Conservation (phyloP, 2,329 filamentous ascomycete genomes). For the Fusarium sp. region DNA sequence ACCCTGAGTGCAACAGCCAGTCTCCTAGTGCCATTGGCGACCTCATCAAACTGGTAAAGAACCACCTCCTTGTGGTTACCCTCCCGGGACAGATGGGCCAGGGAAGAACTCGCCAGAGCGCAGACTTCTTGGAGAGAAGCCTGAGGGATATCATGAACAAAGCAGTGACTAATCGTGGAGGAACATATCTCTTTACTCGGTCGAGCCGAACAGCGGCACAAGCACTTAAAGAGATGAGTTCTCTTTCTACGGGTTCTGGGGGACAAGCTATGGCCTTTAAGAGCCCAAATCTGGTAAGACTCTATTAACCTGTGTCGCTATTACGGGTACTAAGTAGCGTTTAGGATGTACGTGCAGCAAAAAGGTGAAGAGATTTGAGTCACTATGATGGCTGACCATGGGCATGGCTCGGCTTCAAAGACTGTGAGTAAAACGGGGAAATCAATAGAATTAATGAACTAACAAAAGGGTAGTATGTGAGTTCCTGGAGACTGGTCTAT, state of each 20-base stretch:
- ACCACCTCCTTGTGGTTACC: constrained; percentile 17
- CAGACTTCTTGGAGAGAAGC: background rate
- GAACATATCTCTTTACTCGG: constrained; percentile 14
- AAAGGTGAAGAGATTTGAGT: background rate
- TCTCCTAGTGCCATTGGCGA: constrained; percentile 8
- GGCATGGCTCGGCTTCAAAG: background rate
- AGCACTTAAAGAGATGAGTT: background rate
- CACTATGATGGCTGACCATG: constrained; percentile 5
- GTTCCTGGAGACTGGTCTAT: background rate
- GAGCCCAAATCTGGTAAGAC: constrained; percentile 13
- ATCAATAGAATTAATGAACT: background rate
- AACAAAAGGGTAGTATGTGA: constrained; percentile 2
- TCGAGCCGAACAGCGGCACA: background rate
- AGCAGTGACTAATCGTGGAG: background rate
- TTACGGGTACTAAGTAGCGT: background rate
- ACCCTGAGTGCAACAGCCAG: constrained; percentile 15
- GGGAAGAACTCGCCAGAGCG: background rate
- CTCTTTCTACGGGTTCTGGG: background rate
- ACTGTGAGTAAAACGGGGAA: background rate
- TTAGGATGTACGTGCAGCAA: constrained; percentile 5
- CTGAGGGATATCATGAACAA: background rate
- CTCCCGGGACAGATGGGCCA: background rate
- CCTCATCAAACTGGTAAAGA: constrained; percentile 9
- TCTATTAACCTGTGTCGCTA: too few relatives aligned
- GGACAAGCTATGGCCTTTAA: background rate